A percentile compares a stretch with the other conserved stretches of the same genome.
Conservation (phyloP, 192 early-diverging fungal genomes). For the Coemansia interrupta region DNA sequence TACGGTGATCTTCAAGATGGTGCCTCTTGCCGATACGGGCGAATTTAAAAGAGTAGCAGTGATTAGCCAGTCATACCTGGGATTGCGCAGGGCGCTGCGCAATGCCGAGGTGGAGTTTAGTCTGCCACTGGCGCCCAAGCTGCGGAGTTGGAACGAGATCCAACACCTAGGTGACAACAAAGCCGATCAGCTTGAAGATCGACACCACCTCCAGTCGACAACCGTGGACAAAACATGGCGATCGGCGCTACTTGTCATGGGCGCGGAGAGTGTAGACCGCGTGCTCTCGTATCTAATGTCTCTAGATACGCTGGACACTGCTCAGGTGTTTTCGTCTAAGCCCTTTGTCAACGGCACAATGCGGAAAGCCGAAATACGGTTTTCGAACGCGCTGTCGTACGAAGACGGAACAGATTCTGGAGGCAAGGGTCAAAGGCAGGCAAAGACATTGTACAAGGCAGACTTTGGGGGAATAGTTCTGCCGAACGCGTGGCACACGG, state of each 20-base stretch:
- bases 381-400: slow-evolving; percentile 30
- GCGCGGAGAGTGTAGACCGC: slow-evolving; percentile 15
- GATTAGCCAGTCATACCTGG: slow-evolving; percentile 35
- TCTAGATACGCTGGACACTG: slow-evolving; percentile 8
- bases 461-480: slow-evolving; percentile 36
- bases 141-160: slow-evolving; percentile 27
- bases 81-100: slow-evolving; percentile 26
- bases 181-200: background rate
- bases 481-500: slow-evolving; percentile 27
- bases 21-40: background rate
- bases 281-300: slow-evolving; percentile 22
- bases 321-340: slow-evolving; percentile 15
- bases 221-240: slow-evolving; percentile 39
- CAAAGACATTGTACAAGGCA: slow-evolving; percentile 14
- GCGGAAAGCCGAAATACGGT: slow-evolving; percentile 18
- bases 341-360: slow-evolving; percentile 42
- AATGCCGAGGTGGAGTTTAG: slow-evolving; percentile 23
- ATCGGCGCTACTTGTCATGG: slow-evolving; percentile 36
- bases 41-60: slow-evolving; percentile 24
- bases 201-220: slow-evolving; percentile 16
- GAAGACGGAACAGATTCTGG: background rate
- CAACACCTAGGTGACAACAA: slow-evolving; percentile 5
- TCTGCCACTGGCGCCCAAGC: slow-evolving; percentile 40
- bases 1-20: slow-evolving; percentile 31
- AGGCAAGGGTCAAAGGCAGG: background rate